Evolutionary conservation across 2,329 filamentous ascomycete genomes (phyloP), one percentile per base, ranked within the genome.

Genomic region (Cordyceps pruinosa): DNA sequence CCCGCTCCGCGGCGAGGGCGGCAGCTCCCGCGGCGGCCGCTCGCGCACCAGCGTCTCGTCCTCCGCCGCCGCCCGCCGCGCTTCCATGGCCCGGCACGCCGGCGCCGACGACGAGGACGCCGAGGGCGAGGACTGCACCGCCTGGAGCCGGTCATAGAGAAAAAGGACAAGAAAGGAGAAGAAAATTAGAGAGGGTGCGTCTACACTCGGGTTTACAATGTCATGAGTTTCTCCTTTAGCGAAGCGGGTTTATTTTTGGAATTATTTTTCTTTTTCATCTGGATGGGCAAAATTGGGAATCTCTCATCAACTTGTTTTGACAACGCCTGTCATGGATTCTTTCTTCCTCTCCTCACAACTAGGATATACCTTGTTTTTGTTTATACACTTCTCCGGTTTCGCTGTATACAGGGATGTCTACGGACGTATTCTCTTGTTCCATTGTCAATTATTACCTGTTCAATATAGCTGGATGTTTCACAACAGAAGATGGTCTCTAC

Each of bases 121-220:
- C 23, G 67, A 69, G 53, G 66, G 67, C 10, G 67, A 69, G 50
- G 64, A 65, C 25, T 65, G 57, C 47, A 37, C 4, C 9, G 17
- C 32, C 21, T 55, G 52, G 52, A 47, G n/a, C 13, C 52, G 42
- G 21, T 42, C 37, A 42, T 44, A 19, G 37, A 15, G n/a, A 13
- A 26, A 50, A 5, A 41, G 21, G 39, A 21, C 19, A 21, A 17
- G n/a, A 50, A 44, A 17, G n/a, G 10, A 53, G 34, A 41, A 26
- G 19, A 26, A 37, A n/a, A n/a, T n/a, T 25, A 34, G 39, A 45
- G 30, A 2, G 10, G n/a, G n/a, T n/a, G n/a, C 23, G 35, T 37
- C 15, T 46, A 37, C 21, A 54, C 21, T 37, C 13, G 30, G 23
- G 32, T 25, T 28, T 34, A 32, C 21, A 34, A 25, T 19, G 37